Evolutionary conservation across 2,329 filamentous ascomycete genomes (phyloP).

Genomic region (Fusarium pilosicola): DNA sequence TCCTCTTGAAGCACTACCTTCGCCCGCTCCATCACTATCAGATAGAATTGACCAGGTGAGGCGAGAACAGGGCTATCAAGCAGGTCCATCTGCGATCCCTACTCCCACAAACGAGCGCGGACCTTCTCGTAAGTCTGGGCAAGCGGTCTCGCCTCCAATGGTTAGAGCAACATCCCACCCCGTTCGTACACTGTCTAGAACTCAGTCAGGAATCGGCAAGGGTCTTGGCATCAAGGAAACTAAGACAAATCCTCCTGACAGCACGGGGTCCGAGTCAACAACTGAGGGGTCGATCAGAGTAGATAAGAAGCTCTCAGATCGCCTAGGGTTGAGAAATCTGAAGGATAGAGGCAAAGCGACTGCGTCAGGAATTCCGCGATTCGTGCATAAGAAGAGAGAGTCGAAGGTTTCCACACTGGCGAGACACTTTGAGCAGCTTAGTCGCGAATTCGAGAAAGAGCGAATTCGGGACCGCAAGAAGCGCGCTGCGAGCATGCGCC

Average conservation of each 20-base stretch:
- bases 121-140: slow-evolving; percentile 57
- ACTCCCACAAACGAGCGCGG: slow-evolving; percentile 48
- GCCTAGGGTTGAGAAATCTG: slow-evolving; percentile 71
- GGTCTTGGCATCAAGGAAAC: slow-evolving; percentile 50
- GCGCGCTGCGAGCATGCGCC: slow-evolving; percentile 77
- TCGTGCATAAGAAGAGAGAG: slow-evolving; percentile 78
- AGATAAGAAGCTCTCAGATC: slow-evolving; percentile 83
- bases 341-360: slow-evolving; percentile 67
- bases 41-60: slow-evolving; percentile 64
- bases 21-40: slow-evolving; percentile 45
- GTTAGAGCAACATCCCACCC: slow-evolving; percentile 65
- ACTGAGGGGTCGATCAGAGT: slow-evolving; percentile 57
- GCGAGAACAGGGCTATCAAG: slow-evolving; percentile 55
- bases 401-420: slow-evolving; percentile 91
- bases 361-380: slow-evolving; percentile 87
- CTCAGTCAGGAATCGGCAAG: slow-evolving; percentile 58
- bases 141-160: slow-evolving; percentile 62
- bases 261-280: slow-evolving; percentile 33
- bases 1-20: slow-evolving; percentile 26
- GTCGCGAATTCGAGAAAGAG: slow-evolving; percentile 95
- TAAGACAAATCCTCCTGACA: slow-evolving; percentile 43
- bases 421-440: slow-evolving; percentile 95
- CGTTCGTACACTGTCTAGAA: slow-evolving; percentile 56
- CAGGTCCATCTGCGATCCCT: slow-evolving; percentile 45
- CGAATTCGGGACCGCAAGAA: slow-evolving; percentile 85